Evolutionary conservation across 2,329 filamentous ascomycete species (phyloP), one percentile per base, ranked within the genome.

Genomic region (Albophoma yamanashiensis): DNA sequence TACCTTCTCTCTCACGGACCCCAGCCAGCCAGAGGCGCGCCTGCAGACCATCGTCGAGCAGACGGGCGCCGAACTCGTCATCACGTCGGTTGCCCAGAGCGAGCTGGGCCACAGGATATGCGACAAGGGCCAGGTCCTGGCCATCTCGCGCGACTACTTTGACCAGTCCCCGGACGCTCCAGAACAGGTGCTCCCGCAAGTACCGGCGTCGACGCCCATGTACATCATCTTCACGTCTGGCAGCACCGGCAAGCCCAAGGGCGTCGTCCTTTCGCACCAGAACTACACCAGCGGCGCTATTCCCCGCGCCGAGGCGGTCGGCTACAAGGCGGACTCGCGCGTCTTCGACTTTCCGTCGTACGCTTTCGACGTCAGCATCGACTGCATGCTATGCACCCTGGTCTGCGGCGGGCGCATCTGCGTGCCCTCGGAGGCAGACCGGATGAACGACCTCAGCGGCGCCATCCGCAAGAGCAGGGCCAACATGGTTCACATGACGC

Each of bases 181-280:
- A 63, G 4, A 64, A 55, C 42, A 63, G 57, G 42, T 56, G 12
- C 66, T 77, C 1, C 75, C 75, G 0, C 56, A 60, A 0, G 75
- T 80, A n/a, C 70, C 85, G 3, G 64, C 77, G 2, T 68, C 69
- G 6, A 69, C 73, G 1, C 74, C 77, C 11, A 74, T 80, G 40
- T 82, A 81, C 62, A 81, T 86, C 65, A 85, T 87, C 66, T 87
- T 86, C 67, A 87, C 84, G 14, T 87, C 84, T 0, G 84, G 84
- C 17, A 87, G 82, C 61, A 87, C 85, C 0, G 84, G 85, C 8
- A 80, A 79, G 61, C 85, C 84, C 1, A 87, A 87, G 72, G 85
- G 84, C 27, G 83, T 86, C 4, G 75, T 86, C 55, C 73, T 80
- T 60, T 75, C 75, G 2, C 79, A 82, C 61, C 71, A 68, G 40